Percentiles rank a stretch among this genome's conserved stretches.
Evolutionary conservation across 2,329 filamentous ascomycete species (phyloP).

Genomic region (Didymella arachidicola): DNA sequence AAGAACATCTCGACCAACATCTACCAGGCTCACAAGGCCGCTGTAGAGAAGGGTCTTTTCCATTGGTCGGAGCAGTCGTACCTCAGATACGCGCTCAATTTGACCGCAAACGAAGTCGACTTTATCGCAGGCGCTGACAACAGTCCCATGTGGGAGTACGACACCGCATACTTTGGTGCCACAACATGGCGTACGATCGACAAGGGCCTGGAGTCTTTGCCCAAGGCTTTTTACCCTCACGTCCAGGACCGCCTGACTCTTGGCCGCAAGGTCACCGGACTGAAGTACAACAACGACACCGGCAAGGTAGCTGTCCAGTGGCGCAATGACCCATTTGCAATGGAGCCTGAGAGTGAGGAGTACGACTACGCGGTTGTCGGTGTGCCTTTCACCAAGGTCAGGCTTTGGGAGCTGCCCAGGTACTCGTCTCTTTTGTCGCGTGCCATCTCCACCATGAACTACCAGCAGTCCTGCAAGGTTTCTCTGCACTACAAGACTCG

Average conservation of each 20-base stretch:
- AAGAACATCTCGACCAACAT: conserved; percentile 57
- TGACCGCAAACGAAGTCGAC: conserved; percentile 62
- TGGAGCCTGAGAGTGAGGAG: conserved; percentile 56
- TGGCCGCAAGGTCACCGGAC: conserved; percentile 64
- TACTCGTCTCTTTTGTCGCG: conserved; percentile 60
- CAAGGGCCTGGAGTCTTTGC: conserved; percentile 66
- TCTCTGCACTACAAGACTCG: conserved; percentile 73
- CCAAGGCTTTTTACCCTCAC: conserved; percentile 68
- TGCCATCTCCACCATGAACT: conserved; percentile 60
- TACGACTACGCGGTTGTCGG: conserved; percentile 74
- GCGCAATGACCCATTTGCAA: conserved; percentile 57
- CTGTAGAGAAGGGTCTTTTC: conserved; percentile 64
- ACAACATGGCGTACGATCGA: conserved; percentile 72
- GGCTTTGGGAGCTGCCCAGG: conserved; percentile 66
- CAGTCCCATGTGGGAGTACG: conserved; percentile 61
- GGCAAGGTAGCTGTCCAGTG: conserved; percentile 67
- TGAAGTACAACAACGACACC: conserved; percentile 61
- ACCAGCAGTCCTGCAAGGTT: conserved; percentile 63
- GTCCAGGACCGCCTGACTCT: conserved; percentile 66
- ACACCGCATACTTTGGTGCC: conserved; percentile 64
- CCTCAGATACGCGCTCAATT: conserved; percentile 65
- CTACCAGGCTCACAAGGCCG: conserved; percentile 62
- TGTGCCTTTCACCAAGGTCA: conserved; percentile 69
- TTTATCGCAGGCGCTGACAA: conserved; percentile 49
- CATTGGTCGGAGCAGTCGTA: conserved; percentile 72